These are phyloP conservation scores for Tetrahymena borealis DNA, from an alignment of 73 alveolate species.

Conservation along the genomic window DNA sequence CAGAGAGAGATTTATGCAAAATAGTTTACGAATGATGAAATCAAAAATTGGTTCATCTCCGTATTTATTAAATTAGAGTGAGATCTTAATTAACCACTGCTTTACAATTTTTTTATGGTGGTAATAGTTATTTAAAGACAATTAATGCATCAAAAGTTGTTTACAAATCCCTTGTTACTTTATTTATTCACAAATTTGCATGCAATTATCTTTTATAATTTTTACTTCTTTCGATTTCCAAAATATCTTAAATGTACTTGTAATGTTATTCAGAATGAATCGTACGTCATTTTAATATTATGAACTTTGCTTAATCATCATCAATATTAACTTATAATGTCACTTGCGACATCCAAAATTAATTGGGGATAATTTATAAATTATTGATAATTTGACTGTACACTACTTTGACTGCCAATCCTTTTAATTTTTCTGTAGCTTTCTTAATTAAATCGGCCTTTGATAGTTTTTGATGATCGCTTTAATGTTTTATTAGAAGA, in stretches of 20 bases:
- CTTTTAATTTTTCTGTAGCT: neutral
- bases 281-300: neutral
- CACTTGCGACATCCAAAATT: neutral
- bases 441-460: neutral
- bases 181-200: neutral
- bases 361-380: neutral
- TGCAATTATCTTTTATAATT: neutral
- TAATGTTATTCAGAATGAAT: neutral
- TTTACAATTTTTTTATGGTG: neutral
- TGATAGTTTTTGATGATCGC: neutral
- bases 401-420: neutral
- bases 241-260: neutral
- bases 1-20: constrained; percentile 3
- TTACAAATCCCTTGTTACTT: neutral
- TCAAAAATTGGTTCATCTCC: neutral
- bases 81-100: neutral
- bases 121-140: neutral
- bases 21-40: neutral
- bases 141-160: neutral
- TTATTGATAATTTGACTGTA: neutral
- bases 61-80: neutral
- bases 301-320: neutral
- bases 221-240: neutral
- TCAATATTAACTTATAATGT: neutral
- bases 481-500: neutral